Evolutionary conservation across 2,329 filamentous ascomycete species (phyloP).

Genomic region (Pseudocercospora crystallina): DNA sequence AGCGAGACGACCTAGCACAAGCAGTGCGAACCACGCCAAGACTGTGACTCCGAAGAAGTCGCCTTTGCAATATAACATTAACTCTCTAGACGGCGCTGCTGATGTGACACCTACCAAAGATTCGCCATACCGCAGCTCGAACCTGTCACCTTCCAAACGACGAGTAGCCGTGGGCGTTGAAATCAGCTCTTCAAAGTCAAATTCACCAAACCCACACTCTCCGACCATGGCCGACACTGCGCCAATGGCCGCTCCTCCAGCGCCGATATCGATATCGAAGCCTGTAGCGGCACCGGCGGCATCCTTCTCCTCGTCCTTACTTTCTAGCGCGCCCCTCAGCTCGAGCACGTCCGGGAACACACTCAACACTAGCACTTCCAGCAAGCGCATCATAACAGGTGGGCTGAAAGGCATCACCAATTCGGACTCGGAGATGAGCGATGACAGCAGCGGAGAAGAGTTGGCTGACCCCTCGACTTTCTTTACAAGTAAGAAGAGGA

Average conservation of each 20-base stretch:
- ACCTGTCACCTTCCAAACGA: conserved; percentile 8
- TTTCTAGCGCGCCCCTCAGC: conserved; percentile 31
- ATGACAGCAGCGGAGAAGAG: conserved; percentile 30
- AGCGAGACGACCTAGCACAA: not conserved
- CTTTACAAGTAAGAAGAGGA: conserved; percentile 31
- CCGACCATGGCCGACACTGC: not conserved
- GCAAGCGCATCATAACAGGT: conserved; percentile 51
- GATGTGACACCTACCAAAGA: conserved; percentile 18
- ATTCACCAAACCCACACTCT: conserved; percentile 6
- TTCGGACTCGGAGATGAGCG: conserved; percentile 36
- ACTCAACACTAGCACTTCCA: conserved; percentile 38
- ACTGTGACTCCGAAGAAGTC: not conserved
- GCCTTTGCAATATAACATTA: conserved; percentile 11
- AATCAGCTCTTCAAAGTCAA: not conserved
- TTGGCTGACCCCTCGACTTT: conserved; percentile 34
- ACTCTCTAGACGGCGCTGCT: conserved; percentile 11
- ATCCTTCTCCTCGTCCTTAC: conserved; percentile 32
- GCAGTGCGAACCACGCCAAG: not conserved
- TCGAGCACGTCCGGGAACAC: conserved; percentile 18
- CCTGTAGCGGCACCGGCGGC: conserved; percentile 2
- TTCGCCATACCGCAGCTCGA: conserved; percentile 13
- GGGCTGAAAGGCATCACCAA: conserved; percentile 54
- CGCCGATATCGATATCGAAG: conserved; percentile 3
- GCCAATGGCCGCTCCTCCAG: conserved; percentile 4
- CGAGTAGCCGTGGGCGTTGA: conserved; percentile 11